Evolutionary conservation across 2,329 filamentous ascomycete species (phyloP).

Genomic region (Diaporthe sp.): DNA sequence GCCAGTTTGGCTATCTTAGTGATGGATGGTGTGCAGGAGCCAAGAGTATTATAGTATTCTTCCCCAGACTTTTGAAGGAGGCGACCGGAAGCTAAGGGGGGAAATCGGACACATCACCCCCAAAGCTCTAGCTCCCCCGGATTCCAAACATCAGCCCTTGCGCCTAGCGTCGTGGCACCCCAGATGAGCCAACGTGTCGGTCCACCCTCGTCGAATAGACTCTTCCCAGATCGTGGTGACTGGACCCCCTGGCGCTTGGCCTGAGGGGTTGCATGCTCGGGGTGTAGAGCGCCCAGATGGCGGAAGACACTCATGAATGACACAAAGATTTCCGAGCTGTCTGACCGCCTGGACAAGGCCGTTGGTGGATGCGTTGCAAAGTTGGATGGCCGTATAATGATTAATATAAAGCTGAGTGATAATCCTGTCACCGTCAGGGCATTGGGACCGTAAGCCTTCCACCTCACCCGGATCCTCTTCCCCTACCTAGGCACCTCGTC

Average conservation of each 20-base stretch:
- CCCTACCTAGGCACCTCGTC: background rate
- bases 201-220: conserved; percentile 20
- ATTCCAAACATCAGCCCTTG: conserved; percentile 22
- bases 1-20: background rate
- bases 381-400: background rate
- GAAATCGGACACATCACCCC: background rate
- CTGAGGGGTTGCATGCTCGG: conserved; percentile 6
- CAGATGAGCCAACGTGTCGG: conserved; percentile 24
- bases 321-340: background rate
- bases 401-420: conserved; percentile 8
- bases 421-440: background rate
- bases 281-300: background rate
- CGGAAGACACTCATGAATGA: conserved; percentile 22
- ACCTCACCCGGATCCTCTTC: background rate
- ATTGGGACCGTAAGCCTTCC: background rate
- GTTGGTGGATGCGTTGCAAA: background rate
- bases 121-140: conserved; percentile 11
- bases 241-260: conserved; percentile 14
- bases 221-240: conserved; percentile 1
- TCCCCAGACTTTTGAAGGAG: conserved; percentile 13
- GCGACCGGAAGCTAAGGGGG: conserved; percentile 7
- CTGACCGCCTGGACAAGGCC: conserved; percentile 1
- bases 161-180: conserved; percentile 14
- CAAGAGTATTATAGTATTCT: background rate
- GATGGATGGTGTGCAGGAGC: conserved; percentile 11